Percentiles rank a stretch among this genome's conserved stretches.
Evolutionary conservation across 2,329 filamentous ascomycete genomes (phyloP).

Genomic region (Mollisiaceae sp.): DNA sequence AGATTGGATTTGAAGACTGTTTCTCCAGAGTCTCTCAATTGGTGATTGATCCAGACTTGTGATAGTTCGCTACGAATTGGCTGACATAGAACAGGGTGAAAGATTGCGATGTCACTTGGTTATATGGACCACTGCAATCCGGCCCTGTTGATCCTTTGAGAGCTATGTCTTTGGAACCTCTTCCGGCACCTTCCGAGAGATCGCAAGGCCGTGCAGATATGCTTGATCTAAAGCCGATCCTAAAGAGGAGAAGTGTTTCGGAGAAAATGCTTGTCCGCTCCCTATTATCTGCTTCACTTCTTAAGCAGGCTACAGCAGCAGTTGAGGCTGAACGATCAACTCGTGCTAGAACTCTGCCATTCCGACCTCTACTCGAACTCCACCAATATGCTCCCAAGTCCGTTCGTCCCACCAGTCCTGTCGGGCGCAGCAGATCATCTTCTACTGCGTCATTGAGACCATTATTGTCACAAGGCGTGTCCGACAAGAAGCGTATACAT

Average conservation of each 20-base stretch:
- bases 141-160: neutral
- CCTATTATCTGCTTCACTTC: conserved; percentile 1
- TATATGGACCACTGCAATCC: conserved; percentile 45
- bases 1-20: conserved; percentile 88
- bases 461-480: neutral
- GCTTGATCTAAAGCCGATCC: conserved; percentile 2
- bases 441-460: neutral
- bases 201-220: neutral
- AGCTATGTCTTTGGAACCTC: neutral
- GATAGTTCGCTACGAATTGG: neutral
- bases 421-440: neutral
- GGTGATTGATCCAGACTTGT: conserved; percentile 60
- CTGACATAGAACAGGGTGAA: conserved; percentile 71
- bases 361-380: neutral
- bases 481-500: conserved; percentile 8
- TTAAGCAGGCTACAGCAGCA: conserved; percentile 10
- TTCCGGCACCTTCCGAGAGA: neutral
- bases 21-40: conserved; percentile 90
- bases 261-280: conserved; percentile 4
- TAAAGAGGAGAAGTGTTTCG: neutral
- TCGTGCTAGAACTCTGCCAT: neutral
- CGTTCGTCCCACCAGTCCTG: neutral
- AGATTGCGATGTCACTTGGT: conserved; percentile 95
- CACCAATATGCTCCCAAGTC: neutral
- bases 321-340: conserved; percentile 1